Conservation (phyloP, 1,284 basidiomycete genomes). For the Fomitiporia mediterranea region DNA sequence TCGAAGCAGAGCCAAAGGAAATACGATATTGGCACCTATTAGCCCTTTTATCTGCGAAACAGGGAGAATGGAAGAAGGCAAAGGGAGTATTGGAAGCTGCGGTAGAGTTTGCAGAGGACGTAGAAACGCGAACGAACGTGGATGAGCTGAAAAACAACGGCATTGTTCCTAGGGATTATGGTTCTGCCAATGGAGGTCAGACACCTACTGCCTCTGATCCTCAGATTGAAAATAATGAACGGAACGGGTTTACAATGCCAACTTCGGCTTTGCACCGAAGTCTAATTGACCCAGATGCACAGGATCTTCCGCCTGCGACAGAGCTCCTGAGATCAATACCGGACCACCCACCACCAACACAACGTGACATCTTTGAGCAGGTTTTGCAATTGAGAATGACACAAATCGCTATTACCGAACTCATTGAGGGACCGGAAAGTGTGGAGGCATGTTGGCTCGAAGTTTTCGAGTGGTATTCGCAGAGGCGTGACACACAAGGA, state of each 20-base stretch:
- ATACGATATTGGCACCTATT: conserved; percentile 91
- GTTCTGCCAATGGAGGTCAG: conserved; percentile 2
- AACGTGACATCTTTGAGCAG: conserved; percentile 68
- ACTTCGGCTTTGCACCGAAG: conserved; percentile 17
- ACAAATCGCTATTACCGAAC: conserved; percentile 78
- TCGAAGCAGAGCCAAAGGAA: conserved; percentile 71
- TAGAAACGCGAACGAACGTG: conserved; percentile 34
- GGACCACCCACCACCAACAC: conserved; percentile 49
- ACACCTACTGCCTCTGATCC: conserved; percentile 6
- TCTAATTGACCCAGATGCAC: conserved; percentile 35
- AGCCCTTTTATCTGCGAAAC: conserved; percentile 75
- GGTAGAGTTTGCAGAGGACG: conserved; percentile 44
- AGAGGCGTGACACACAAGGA: conserved; percentile 39
- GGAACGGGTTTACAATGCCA: conserved; percentile 14
- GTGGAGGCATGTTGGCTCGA: conserved; percentile 83
- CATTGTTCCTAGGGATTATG: conserved; percentile 11
- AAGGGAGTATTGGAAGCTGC: conserved; percentile 73
- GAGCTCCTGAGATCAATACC: conserved; percentile 49
- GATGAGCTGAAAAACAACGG: conserved; percentile 24
- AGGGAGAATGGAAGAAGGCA: conserved; percentile 81
- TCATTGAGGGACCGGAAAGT: conserved; percentile 80
- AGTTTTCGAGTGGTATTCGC: conserved; percentile 81
- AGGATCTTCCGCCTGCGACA: conserved; percentile 41
- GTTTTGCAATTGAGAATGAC: conserved; percentile 87
- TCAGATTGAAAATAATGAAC: conserved; percentile 12